phyloP scores from a whole-genome alignment of 345 rosid species.

The Salix viminalis region DNA sequence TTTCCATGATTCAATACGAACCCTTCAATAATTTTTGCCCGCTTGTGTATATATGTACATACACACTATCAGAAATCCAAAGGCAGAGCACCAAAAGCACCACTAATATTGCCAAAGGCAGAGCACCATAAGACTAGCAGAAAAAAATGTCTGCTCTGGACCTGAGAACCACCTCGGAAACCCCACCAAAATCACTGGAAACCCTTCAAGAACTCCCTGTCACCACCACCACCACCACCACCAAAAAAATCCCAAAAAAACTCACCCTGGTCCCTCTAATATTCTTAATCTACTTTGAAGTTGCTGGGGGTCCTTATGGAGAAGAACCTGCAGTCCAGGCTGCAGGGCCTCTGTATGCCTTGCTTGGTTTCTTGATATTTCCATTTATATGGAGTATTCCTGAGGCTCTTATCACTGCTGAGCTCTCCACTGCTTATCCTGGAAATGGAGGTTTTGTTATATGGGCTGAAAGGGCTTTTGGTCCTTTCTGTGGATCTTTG shows the following conservation, averaged over 20 bases:
- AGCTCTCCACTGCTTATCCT: constrained; percentile 79
- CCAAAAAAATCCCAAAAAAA: constrained; percentile 29
- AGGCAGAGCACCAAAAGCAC: too few relatives aligned
- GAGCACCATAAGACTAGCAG: not conserved
- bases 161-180: not conserved
- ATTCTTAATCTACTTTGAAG: constrained; percentile 86
- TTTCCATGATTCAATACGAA: too few relatives aligned
- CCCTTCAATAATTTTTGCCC: too few relatives aligned
- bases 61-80: too few relatives aligned
- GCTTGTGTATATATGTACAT: too few relatives aligned
- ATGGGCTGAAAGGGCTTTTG: constrained; percentile 79
- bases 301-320: constrained; percentile 83
- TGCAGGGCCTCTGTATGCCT: constrained; percentile 64
- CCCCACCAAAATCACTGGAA: not conserved
- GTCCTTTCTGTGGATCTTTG: constrained; percentile 62
- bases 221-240: constrained; percentile 10
- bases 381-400: constrained; percentile 91
- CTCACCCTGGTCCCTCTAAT: constrained; percentile 70
- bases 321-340: constrained; percentile 78
- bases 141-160: not conserved
- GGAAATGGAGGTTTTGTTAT: constrained; percentile 84
- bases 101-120: too few relatives aligned
- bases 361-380: constrained; percentile 65
- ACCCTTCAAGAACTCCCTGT: constrained; percentile 4
- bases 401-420: constrained; percentile 84